Percentiles rank a stretch among this genome's conserved stretches.
phyloP scores from a whole-genome alignment of 495 filamentous ascomycete species.

The Penicillium coffeae region DNA sequence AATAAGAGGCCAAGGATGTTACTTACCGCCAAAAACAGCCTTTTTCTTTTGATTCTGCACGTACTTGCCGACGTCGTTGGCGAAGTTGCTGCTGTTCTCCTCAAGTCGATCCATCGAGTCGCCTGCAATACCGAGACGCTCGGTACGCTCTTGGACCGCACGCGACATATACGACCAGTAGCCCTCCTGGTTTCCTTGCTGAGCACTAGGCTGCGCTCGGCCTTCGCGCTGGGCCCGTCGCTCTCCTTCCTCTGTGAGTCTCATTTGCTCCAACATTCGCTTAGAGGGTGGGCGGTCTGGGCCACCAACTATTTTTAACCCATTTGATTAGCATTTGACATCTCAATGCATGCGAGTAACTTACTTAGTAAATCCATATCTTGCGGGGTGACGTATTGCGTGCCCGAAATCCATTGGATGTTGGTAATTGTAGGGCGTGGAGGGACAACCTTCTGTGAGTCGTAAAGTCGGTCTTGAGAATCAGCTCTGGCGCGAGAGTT shows the following conservation, averaged over 20 bases:
- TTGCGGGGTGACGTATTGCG: slow-evolving; percentile 82
- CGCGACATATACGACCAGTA: slow-evolving; percentile 73
- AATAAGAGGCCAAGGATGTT: not conserved
- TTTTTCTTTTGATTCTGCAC: slow-evolving; percentile 82
- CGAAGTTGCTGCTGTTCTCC: slow-evolving; percentile 74
- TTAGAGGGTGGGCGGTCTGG: slow-evolving; percentile 78
- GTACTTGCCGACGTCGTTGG: slow-evolving; percentile 81
- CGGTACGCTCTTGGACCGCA: slow-evolving; percentile 83
- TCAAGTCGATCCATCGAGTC: slow-evolving; percentile 80
- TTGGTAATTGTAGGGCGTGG: slow-evolving; percentile 93
- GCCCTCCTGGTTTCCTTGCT: slow-evolving; percentile 45
- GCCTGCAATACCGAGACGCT: slow-evolving; percentile 74
- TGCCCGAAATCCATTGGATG: slow-evolving; percentile 92
- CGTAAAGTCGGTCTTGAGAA: slow-evolving; percentile 71
- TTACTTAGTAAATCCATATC: slow-evolving; percentile 82
- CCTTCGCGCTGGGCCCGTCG: slow-evolving; percentile 38
- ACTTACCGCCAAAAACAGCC: slow-evolving; percentile 63
- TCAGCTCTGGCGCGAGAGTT: slow-evolving; percentile 32
- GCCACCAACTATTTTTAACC: slow-evolving; percentile 61
- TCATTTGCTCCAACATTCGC: slow-evolving; percentile 67
- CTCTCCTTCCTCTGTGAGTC: slow-evolving; percentile 53
- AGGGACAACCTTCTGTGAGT: slow-evolving; percentile 65
- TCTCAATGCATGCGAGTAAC: slow-evolving; percentile 4
- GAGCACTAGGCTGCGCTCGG: slow-evolving; percentile 22
- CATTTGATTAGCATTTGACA: not conserved